phyloP scores from a whole-genome alignment of 306 rosid species.

The Neltuma alba region DNA sequence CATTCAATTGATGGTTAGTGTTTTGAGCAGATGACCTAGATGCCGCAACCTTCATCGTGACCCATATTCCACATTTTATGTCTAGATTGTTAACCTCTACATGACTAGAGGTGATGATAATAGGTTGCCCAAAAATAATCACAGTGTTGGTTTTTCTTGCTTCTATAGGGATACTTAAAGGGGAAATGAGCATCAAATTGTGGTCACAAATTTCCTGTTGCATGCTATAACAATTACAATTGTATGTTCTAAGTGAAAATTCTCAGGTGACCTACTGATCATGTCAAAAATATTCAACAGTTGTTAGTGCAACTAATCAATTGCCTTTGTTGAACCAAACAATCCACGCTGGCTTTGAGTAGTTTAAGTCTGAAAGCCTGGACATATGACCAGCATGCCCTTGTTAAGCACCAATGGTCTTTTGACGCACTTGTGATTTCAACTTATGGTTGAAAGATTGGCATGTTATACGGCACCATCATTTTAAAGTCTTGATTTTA shows the following conservation, averaged over 20 bases:
- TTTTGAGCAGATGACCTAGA: background rate
- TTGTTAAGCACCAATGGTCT: background rate
- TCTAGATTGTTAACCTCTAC: background rate
- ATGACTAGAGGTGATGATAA: background rate
- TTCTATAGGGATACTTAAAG: background rate
- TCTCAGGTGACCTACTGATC: background rate
- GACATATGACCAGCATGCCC: background rate
- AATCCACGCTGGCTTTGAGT: background rate
- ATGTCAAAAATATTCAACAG: background rate
- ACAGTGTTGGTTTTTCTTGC: background rate
- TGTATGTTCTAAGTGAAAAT: background rate
- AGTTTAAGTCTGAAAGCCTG: constrained; percentile 8
- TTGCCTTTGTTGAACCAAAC: constrained; percentile 12
- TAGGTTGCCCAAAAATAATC: background rate
- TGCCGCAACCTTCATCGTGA: background rate
- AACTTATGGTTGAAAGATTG: background rate
- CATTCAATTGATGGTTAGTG: background rate
- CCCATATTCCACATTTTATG: background rate
- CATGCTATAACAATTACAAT: background rate
- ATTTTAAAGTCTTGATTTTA: background rate
- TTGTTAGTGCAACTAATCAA: constrained; percentile 9
- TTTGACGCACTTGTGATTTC: background rate
- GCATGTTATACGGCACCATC: background rate
- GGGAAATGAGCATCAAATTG: background rate
- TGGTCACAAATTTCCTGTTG: background rate